Base-by-base conservation (phyloP, 106 monocot species). In the Dendrobium nobile region DNA sequence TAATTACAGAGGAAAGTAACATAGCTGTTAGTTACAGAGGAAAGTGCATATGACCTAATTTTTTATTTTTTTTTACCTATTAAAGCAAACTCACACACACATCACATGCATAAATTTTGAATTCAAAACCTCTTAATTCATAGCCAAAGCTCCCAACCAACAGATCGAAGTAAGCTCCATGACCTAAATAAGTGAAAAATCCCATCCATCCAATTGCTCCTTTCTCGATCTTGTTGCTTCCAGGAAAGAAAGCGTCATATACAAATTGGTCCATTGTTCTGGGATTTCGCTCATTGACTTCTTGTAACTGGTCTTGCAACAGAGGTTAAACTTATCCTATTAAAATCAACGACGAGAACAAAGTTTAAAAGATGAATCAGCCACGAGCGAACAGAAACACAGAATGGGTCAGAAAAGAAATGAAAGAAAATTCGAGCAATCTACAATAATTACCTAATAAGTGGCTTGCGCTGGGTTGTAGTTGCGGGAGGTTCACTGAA, bases 401-500 rank as follows among this genome's bases (percentile, higher is more conserved):
- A 48, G 41, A 47, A 76, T 10, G 5, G 41, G 1, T 48, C 8
- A 47, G n/a, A 47, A 4, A 26, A 48, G 26, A 9, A 26, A 3
- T 48, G 9, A 19, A 43, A 74, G 2, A 27, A 48, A 27, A 2
- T 27, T 70, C 28, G 48, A 13, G 76, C 24, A 47, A 61, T 20
- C 20, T 18, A 48, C 48, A 2, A 26, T 19, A 48, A 48, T 84
- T 85, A 92, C 95, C 90, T 95, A 41, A 95, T 89, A 41, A 92
- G 67, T 10, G 90, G 92, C 74, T 85, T 95, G 45, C 84, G 79
- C 40, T 81, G 91, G 76, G 81, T 68, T 73, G 83, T 55, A 58
- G 87, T 73, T 19, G 84, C 56, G 67, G 88, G 59, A 7, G 55
- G 78, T 18, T 72, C 56, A 9, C 77, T 80, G 42, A 54, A 40